Evolutionary conservation across 2,329 filamentous ascomycete species (phyloP), one percentile per base, ranked within the genome.

Genomic region (Pseudogymnoascus pannorum): DNA sequence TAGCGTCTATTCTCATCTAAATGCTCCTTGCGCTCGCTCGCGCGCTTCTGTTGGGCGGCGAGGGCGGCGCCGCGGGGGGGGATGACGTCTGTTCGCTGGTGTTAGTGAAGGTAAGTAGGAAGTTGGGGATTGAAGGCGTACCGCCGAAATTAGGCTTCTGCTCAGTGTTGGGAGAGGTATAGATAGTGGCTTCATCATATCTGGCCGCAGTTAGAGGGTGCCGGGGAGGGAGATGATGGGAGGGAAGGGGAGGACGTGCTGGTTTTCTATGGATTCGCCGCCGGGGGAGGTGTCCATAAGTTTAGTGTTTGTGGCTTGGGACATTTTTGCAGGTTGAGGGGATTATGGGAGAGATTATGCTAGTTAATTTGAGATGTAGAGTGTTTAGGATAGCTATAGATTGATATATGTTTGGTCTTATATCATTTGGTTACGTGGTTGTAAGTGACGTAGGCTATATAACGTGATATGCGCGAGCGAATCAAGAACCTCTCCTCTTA

Each of bases 281-380:
- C 85, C 84, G 16, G 77, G 76, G 62, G 79, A 79, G 29, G 81
- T 85, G 66, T 84, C 78, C 78, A 87, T 81, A 42, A 86, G 74
- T 65, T 79, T 78, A 2, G 65, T 66, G 35, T 66, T 64, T 22
- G 57, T 36, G 7, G n/a, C 16, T 51, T 59, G 24, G 33, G 60
- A 22, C 60, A 62, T 62, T 29, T n/a, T 31, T n/a, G 33, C 33
- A 16, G 4, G 3, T 40, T 40, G 8, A 4, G 16, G 7, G 7
- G 38, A 5, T 16, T 40, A 40, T 40, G 3, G 38, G 12, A 16
- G 38, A 4, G 8, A 3, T 44, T 36, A 36, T 36, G 33, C 33
- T 36, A 36, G 11, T 5, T 11, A 11, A 2, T n/a, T n/a, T 36
- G 33, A 36, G 14, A 36, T 42, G 8, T 12, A 8, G 4, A 20